Evolutionary conservation across 257 asterid species (phyloP), one percentile per base, ranked within the genome.

Genomic region (Nicotiana paniculata): DNA sequence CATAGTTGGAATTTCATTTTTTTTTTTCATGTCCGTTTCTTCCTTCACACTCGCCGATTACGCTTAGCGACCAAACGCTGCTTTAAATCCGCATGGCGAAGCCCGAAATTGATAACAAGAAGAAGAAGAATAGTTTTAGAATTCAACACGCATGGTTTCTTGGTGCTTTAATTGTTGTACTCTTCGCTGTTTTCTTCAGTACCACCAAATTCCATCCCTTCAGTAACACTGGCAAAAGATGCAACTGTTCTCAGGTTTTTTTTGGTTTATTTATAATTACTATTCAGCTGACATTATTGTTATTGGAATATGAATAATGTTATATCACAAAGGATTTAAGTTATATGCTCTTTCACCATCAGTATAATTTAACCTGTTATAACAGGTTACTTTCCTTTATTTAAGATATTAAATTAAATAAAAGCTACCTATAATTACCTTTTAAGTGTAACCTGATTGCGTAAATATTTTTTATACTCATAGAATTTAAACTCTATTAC

Each of bases 171-270:
- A 1, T 85, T 82, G 88, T 85, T 82, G 84, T 88, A 61, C 33
- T 89, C 70, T 39, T 85, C 8, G 89, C 91, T 43, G 4, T 88
- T 15, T n/a, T 55, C 21, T 70, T 86, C 70, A 65, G 67, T 64
- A 61, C 64, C 72, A 70, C 86, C 5, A 74, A 21, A 30, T 77
- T 7, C 70, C 66, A 82, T 75, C 30, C 53, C 82, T 12, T 85
- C 69, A 48, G 24, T 63, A 90, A 82, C 81, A 77, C 84, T 16
- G 48, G 7, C 80, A 83, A 68, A 48, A 79, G 32, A 81, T 83
- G 88, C 81, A 61, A 78, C 70, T 89, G 86, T 70, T 84, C 88
- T 70, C 89, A 87, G 88, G 89, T 86, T 78, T 58, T 16, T 57
- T 57, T 7, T 6, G 3, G 1, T 57, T 57, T 57, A 17, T 0